phyloP scores from a whole-genome alignment of 2,329 filamentous ascomycete species.

The Lizonia empirigonia region DNA sequence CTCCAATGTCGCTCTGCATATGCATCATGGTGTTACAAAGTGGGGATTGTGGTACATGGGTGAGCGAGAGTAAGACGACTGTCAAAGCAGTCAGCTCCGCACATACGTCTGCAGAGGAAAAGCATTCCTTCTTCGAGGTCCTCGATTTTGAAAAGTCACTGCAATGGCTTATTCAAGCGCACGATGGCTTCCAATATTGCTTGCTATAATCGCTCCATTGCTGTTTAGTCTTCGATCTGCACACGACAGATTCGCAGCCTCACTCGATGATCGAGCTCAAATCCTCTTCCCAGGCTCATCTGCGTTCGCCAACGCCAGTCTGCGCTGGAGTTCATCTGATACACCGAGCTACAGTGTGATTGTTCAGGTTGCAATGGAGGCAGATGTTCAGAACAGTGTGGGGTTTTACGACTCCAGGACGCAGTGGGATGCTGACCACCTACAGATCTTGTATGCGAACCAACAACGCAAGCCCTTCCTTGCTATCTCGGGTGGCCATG shows the following conservation, averaged over 20 bases:
- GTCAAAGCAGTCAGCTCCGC: too few relatives aligned
- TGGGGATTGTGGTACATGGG: background rate
- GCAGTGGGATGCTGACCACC: too few relatives aligned
- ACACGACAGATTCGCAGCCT: background rate
- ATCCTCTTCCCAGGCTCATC: background rate
- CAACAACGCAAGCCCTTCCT: constrained; percentile 42
- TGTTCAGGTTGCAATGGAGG: constrained; percentile 27
- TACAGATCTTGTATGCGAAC: constrained; percentile 30
- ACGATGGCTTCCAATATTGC: background rate
- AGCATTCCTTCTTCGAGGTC: too few relatives aligned
- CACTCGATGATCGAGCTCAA: background rate
- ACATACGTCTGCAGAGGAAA: too few relatives aligned
- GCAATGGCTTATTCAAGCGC: background rate
- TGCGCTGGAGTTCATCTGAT: constrained; percentile 15
- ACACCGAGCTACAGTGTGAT: constrained; percentile 23
- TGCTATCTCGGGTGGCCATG: constrained; percentile 46
- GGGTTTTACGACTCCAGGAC: too few relatives aligned
- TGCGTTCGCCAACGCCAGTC: background rate
- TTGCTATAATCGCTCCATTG: background rate
- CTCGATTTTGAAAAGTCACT: background rate
- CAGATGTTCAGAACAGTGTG: constrained; percentile 30
- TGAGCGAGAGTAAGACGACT: background rate
- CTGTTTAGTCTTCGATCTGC: background rate
- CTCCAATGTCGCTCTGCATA: background rate
- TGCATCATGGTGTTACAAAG: too few relatives aligned